Evolutionary conservation across 257 asterid genomes (phyloP), one percentile per base, ranked within the genome.

Genomic region (Euphrasia confusa): DNA sequence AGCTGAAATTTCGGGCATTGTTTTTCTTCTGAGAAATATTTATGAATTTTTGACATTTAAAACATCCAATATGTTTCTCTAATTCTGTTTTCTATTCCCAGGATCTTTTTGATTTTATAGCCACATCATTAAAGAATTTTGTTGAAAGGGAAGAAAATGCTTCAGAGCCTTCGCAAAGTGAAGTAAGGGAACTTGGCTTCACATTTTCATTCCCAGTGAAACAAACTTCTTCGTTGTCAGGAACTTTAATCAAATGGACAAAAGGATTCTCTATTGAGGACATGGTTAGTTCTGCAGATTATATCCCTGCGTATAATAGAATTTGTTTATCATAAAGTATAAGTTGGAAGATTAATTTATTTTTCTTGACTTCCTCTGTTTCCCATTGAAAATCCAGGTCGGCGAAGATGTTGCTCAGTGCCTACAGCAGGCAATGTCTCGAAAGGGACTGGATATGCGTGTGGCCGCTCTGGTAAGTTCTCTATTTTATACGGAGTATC

Each of bases 61-160:
- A 15, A 63, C 13, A 62, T 52, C 48, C 55, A 7, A 66, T 62
- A 14, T 32, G 12, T 55, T 58, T 49, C 1, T 64, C 30, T 73
- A 33, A 17, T 62, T 48, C 5, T 61, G 7, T 18, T 60, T 58
- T 63, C 62, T 54, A 5, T 21, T 64, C 54, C 68, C 84, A 90
- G 97, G 95, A 85, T 67, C 87, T 90, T 12, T 88, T 90, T 74
- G 95, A 87, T 79, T 90, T 80, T 70, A 78, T 87, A 64, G 96
- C 93, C 9, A 67, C 83, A 56, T 70, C 84, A 6, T 58, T 90
- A 39, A 78, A 79, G 75, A 75, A 81, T 32, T 81, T 87, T 68
- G 79, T 77, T 68, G 95, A 75, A 59, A 79, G 66, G 72, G 93
- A 81, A 59, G 89, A 67, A 55, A 64, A 66, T 60, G 73, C 13